Conservation (phyloP, 2,329 filamentous ascomycete genomes). For the Fusarium phyllophilum region DNA sequence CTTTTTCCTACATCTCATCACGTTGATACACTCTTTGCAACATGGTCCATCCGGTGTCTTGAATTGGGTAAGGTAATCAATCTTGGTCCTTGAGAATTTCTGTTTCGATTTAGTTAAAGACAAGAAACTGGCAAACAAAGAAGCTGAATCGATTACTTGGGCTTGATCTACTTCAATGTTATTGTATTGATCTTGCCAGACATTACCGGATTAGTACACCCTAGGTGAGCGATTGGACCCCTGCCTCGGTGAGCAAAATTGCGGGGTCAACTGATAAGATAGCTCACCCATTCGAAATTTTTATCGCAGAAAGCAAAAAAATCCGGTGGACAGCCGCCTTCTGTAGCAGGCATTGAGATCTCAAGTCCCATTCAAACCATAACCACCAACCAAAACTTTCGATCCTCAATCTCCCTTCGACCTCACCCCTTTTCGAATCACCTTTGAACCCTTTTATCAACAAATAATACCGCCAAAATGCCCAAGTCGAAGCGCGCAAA, state of each 20-base stretch:
- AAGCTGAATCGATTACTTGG: background rate
- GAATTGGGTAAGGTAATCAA: background rate
- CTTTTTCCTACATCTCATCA: background rate
- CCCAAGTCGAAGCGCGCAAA: conserved; percentile 95
- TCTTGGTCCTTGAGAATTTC: background rate
- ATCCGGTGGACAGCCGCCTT: conserved; percentile 34
- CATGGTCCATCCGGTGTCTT: background rate
- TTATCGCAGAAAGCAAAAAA: conserved; percentile 43
- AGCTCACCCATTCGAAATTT: conserved; percentile 35
- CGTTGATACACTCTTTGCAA: background rate
- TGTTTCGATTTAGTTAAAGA: background rate
- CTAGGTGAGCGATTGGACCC: conserved; percentile 25
- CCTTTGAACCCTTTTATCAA: background rate
- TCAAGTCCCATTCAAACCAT: conserved; percentile 11
- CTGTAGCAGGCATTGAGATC: conserved; percentile 35
- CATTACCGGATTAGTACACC: conserved; percentile 15
- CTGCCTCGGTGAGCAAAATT: conserved; percentile 38
- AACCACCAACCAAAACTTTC: background rate
- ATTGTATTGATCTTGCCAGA: background rate
- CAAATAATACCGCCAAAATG: conserved; percentile 65
- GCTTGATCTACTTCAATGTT: background rate
- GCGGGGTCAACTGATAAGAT: conserved; percentile 44
- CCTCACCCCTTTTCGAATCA: background rate
- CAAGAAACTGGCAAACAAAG: background rate
- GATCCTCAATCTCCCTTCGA: conserved; percentile 5